Base-by-base conservation (phyloP, 225 moss, liverwort and hornwort species). In the Polytrichum commune region DNA sequence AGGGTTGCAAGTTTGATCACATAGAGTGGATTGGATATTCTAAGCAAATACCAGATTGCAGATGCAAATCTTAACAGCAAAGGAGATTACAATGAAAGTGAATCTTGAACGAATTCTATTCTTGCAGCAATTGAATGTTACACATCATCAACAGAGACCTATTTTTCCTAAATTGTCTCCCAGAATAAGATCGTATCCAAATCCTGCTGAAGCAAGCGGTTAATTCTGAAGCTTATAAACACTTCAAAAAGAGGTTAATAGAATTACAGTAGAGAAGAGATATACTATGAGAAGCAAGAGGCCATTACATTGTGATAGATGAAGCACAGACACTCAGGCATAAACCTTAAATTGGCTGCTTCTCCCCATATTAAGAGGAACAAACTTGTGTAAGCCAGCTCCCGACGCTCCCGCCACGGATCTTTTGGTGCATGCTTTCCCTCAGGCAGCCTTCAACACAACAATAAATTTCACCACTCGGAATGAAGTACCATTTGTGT, bases 281-380 rank as follows among this genome's bases (percentile, higher is more conserved):
- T 46, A 46, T 16, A 4, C 13, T 5, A 54, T 65, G 30, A 55
- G 16, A 75, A 75, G 80, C 73, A 68, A 18, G 66, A 77, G 71
- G 64, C 9, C 27, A 19, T 86, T 81, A 94, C 97, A 78, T 91
- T 80, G 84, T 97, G 93, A 72, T 90, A 97, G 65, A 97, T 92
- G 78, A 80, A 97, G 75, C 94, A 94, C 13, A 97, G 94, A 73
- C 97, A 97, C 82, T 97, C 97, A 0, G 97, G 97, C 97, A 97
- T 94, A 75, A 97, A 97, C 54, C 97, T 86, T 73, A 97, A 64
- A 68, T 94, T 97, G 63, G 90, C 97, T 64, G 97, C 94, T 80
- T 97, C 97, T 75, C 94, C 97, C 97, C 97, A 97, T 29, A 97
- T 97, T 53, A 97, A 81, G 72, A 97, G 87, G 74, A 89, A 97